Evolutionary conservation across 306 rosid species (phyloP), one percentile per base, ranked within the genome.

Genomic region (Lupinus albus): DNA sequence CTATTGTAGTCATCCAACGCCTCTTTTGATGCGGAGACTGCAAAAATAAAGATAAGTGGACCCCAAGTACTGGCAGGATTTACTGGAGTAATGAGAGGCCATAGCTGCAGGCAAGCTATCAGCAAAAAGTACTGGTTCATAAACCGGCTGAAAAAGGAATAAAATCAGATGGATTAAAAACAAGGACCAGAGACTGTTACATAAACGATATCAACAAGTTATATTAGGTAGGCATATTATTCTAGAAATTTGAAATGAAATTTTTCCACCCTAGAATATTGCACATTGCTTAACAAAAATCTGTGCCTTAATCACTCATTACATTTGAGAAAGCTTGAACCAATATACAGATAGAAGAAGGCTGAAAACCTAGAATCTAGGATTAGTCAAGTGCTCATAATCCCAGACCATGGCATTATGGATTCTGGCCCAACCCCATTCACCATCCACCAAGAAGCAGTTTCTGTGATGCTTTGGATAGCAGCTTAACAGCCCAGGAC

Each of bases 1-100:
- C 99, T 79, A 65, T 89, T 84, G 81, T 93, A 93, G 78, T 93
- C 99, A 83, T 93, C 99, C 99, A 97, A 93, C 0, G 90, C 97
- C 94, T 93, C 99, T 85, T 93, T 93, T 45, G 96, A 80, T 4
- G 99, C 97, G 56, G 99, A 93, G 69, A 93, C 97, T 14, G 99
- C 96, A 76, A 93, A 93, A 76, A 93, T 93, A 83, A 93, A 93
- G 47, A 93, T 85, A 79, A 93, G 99, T 8, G 99, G 99, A 74
- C 99, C 99, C 99, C 99, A 93, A 35, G 99, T 93, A 70, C 99
- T 93, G 73, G 97, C 99, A 57, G 99, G 99, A 84, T 93, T 93
- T 60, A 93, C 99, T 15, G 99, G 99, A 72, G 99, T 93, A 14
- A 93, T 93, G 64, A 93, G 97, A 33, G 99, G 78, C 99, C 99